Evolutionary conservation across 768 basidiomycete genomes (phyloP).

Genomic region (Multifurca ochricompacta): DNA sequence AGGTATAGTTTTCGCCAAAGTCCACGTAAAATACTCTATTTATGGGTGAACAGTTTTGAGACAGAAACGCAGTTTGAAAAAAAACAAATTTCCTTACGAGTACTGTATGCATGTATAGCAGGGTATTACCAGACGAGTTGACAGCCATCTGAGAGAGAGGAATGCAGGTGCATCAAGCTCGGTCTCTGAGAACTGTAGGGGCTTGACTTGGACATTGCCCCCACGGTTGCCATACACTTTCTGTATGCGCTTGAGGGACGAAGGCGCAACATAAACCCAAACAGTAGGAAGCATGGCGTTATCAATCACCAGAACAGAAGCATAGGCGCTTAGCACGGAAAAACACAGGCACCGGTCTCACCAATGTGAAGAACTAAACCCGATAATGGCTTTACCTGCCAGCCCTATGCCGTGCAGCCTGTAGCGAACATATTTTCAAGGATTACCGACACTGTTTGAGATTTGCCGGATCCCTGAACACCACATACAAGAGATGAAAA

Average conservation of each 20-base stretch:
- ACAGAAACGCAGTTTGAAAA: neutral
- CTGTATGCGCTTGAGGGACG: slow-evolving; percentile 55
- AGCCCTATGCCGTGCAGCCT: slow-evolving; percentile 40
- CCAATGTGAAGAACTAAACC: slow-evolving; percentile 66
- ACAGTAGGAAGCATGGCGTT: slow-evolving; percentile 29
- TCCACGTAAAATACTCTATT: slow-evolving; percentile 54
- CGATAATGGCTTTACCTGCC: slow-evolving; percentile 43
- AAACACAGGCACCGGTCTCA: slow-evolving; percentile 49
- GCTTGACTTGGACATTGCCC: slow-evolving; percentile 40
- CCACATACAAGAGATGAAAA: slow-evolving; percentile 73
- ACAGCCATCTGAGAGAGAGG: slow-evolving; percentile 70
- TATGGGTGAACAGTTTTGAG: neutral
- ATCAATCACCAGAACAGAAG: slow-evolving; percentile 18
- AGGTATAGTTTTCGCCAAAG: slow-evolving; percentile 55
- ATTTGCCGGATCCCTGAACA: slow-evolving; percentile 72
- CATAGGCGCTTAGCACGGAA: slow-evolving; percentile 63
- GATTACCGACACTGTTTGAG: slow-evolving; percentile 60
- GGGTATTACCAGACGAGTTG: slow-evolving; percentile 50
- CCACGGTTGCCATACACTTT: slow-evolving; percentile 40
- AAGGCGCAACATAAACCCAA: slow-evolving; percentile 50
- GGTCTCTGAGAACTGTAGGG: slow-evolving; percentile 45
- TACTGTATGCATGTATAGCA: slow-evolving; percentile 62
- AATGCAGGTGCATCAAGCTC: slow-evolving; percentile 66
- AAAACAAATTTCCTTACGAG: slow-evolving; percentile 41
- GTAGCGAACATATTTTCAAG: slow-evolving; percentile 66